Evolutionary conservation across 164 flowering plant genomes (phyloP), one percentile per base, ranked within the genome.

Genomic region (Platanus orientalis): DNA sequence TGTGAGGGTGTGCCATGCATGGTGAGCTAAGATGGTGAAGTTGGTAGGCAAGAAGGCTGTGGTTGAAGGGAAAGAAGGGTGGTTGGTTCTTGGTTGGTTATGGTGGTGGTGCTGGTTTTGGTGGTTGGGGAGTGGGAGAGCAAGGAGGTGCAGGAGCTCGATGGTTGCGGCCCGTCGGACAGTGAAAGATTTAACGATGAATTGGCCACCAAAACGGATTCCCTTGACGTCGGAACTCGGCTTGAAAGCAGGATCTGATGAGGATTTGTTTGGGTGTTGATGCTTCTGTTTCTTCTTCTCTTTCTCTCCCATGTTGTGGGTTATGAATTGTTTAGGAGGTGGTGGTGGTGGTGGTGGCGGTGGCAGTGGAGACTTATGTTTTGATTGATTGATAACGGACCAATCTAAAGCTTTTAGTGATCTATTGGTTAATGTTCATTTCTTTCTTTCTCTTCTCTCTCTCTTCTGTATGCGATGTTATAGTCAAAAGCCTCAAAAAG

Each of bases 11-110:
- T 93, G 94, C 96, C 92, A 89, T 0, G 97, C 98, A 47, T 87
- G 98, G 83, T 93, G 97, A 0, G 98, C 96, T 29, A 93, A 58
- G 68, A 93, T 89, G 27, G 97, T 90, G 92, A 93, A 93, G 79
- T 89, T 93, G 40, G 98, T 90, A 2, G 98, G 98, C 54, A 93
- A 36, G 69, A 63, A 90, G 17, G 96, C 83, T 26, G 84, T 69
- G 44, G 89, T 80, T 51, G 98, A 87, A 26, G 90, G 81, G 51
- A 90, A 81, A 36, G 7, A 3, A 36, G 42, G 42, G 42, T 7
- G 9, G 42, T 36, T 36, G 42, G 7, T 36, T 7, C 42, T 36
- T 36, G 24, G 61, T 6, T 70, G 54, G 44, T 72, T 55, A n/a
- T 19, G 27, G 30, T 51, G 50, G 45, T 55, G 42, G 61, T 32